Evolutionary conservation across 352 stramenopile species (phyloP).

Genomic region (Phytophthora fragariae): DNA sequence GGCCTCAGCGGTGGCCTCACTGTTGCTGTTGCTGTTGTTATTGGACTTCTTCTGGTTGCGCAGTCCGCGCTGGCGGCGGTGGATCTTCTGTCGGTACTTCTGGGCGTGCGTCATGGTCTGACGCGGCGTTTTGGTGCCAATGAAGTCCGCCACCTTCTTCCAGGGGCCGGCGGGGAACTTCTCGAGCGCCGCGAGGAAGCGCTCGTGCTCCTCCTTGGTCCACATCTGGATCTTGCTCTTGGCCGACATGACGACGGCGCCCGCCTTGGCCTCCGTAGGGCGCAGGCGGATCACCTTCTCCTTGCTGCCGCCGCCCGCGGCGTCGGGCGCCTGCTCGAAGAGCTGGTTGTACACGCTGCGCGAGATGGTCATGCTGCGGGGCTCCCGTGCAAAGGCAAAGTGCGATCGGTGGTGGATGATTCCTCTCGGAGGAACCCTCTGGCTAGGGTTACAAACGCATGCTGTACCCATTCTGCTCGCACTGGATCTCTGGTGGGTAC

Average conservation of each 20-base stretch:
- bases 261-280: conserved; percentile 81
- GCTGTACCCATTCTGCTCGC: conserved; percentile 40
- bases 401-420: conserved; percentile 38
- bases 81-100: conserved; percentile 88
- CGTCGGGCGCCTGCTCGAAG: conserved; percentile 65
- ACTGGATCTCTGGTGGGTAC: conserved; percentile 38
- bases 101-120: conserved; percentile 94
- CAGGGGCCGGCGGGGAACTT: conserved; percentile 86
- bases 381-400: conserved; percentile 13
- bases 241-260: conserved; percentile 77
- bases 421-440: conserved; percentile 8
- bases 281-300: conserved; percentile 81
- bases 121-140: conserved; percentile 88
- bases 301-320: conserved; percentile 37
- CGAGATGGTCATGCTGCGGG: conserved; percentile 76
- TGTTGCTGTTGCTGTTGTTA: no score
- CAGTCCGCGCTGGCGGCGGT: conserved; percentile 71
- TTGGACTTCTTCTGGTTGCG: conserved; percentile 78
- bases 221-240: conserved; percentile 90
- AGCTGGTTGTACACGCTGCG: conserved; percentile 87
- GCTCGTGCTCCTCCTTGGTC: conserved; percentile 88
- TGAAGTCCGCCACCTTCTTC: conserved; percentile 88
- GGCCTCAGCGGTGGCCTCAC: not conserved
- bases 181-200: conserved; percentile 84
- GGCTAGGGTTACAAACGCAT: conserved; percentile 27